phyloP scores from a whole-genome alignment of 768 basidiomycete species.

The Ramaria sp. region DNA sequence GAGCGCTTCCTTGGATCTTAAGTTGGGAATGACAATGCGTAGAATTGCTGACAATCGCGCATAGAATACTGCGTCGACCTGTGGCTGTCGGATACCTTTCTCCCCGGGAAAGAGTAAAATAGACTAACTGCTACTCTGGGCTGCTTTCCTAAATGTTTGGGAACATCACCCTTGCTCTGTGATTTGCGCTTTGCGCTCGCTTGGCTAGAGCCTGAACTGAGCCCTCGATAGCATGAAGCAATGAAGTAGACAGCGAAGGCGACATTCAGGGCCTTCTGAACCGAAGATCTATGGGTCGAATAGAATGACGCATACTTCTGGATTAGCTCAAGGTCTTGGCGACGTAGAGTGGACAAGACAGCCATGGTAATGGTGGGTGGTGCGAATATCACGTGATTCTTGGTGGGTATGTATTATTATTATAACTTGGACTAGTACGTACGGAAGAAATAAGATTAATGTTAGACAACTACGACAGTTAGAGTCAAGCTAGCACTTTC shows the following conservation, averaged over 20 bases:
- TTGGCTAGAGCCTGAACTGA: conserved; percentile 34
- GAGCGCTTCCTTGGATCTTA: conserved; percentile 79
- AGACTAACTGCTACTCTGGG: conserved; percentile 58
- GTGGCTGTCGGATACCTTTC: not conserved
- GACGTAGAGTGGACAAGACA: conserved; percentile 19
- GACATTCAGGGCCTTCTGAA: conserved; percentile 62
- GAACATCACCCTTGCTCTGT: conserved; percentile 29
- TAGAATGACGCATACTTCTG: conserved; percentile 40
- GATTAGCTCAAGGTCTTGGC: conserved; percentile 26
- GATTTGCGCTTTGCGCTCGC: conserved; percentile 17
- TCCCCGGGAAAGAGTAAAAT: not conserved
- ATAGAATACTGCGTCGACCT: conserved; percentile 93
- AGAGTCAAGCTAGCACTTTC: too few relatives aligned
- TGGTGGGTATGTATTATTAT: too few relatives aligned
- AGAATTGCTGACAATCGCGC: conserved; percentile 66
- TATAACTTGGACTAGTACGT: too few relatives aligned
- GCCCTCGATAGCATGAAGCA: conserved; percentile 45
- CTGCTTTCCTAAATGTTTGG: conserved; percentile 29
- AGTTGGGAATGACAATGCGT: conserved; percentile 78
- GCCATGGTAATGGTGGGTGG: conserved; percentile 21
- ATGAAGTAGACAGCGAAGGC: conserved; percentile 67
- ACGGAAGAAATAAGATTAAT: too few relatives aligned
- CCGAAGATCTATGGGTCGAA: conserved; percentile 48
- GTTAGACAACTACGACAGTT: too few relatives aligned
- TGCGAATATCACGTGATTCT: not conserved